Conservation (phyloP, 2,329 filamentous ascomycete genomes). For the Colletotrichum tofieldiae region DNA sequence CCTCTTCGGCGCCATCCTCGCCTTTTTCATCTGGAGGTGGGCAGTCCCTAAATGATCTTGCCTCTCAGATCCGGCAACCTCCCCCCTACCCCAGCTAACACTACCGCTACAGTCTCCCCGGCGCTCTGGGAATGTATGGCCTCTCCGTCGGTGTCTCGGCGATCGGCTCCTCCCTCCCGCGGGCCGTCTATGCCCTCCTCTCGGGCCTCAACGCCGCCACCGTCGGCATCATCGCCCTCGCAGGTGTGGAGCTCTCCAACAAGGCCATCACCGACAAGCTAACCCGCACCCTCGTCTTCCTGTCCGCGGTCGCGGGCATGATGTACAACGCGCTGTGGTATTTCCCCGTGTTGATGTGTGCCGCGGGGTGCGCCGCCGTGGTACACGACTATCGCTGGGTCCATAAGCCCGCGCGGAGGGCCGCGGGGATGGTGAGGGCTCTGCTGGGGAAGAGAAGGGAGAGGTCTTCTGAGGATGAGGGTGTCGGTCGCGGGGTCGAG, state of each 20-base stretch:
- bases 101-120: constrained; percentile 66
- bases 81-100: background rate
- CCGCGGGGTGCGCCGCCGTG: constrained; percentile 65
- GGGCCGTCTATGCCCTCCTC: constrained; percentile 74
- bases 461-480: background rate
- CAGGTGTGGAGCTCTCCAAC: constrained; percentile 73
- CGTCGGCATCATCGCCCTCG: constrained; percentile 77
- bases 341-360: constrained; percentile 73
- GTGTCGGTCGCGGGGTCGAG: background rate
- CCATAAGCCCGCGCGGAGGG: constrained; percentile 52
- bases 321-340: constrained; percentile 80
- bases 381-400: constrained; percentile 69
- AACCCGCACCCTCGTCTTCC: constrained; percentile 72
- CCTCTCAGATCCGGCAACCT: background rate
- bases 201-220: constrained; percentile 78
- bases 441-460: constrained; percentile 11
- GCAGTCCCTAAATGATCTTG: constrained; percentile 16
- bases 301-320: constrained; percentile 73
- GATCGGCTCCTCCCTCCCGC: constrained; percentile 69
- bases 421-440: constrained; percentile 35
- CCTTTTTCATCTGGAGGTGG: constrained; percentile 73
- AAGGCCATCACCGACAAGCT: constrained; percentile 76
- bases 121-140: constrained; percentile 76
- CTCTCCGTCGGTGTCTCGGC: constrained; percentile 73
- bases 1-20: constrained; percentile 68